These are phyloP conservation scores for Rhodamnia rubescens DNA, from an alignment of 345 rosid genomes.

Conservation along the genomic window DNA sequence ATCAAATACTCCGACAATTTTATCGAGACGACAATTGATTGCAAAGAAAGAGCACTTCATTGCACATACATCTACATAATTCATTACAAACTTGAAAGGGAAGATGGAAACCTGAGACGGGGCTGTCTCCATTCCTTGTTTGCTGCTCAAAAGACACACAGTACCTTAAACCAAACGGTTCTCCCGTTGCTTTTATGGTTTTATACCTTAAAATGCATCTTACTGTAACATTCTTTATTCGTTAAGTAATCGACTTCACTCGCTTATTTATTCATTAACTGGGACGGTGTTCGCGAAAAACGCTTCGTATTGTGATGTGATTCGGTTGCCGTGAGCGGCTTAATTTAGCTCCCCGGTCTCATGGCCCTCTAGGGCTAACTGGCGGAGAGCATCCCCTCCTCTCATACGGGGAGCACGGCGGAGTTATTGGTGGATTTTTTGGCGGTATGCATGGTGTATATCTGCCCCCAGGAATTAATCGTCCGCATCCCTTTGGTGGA, in stretches of 20 bases:
- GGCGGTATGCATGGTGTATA: rapidly evolving
- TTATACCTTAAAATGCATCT: neutral
- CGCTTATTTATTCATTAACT: neutral
- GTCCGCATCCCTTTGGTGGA: neutral
- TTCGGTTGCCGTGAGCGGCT: neutral
- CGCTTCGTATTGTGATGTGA: neutral
- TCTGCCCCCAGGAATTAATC: rapidly evolving
- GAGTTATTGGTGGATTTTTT: neutral
- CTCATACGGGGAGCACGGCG: neutral
- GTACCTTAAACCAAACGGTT: neutral
- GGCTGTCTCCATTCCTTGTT: neutral
- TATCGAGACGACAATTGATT: neutral
- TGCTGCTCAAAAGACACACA: neutral
- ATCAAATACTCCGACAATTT: neutral
- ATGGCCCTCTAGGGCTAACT: neutral
- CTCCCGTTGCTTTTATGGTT: neutral
- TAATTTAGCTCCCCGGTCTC: neutral
- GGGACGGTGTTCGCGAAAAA: neutral
- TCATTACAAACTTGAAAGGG: neutral
- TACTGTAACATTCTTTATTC: too few species aligned
- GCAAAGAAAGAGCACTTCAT: neutral
- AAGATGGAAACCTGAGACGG: neutral
- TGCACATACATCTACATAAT: neutral
- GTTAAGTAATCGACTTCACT: neutral
- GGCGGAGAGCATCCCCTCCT: neutral